A percentile compares a stretch with the other conserved stretches of the same genome.
Evolutionary conservation across 1,284 basidiomycete species (phyloP).

Genomic region (Naganishia albida): DNA sequence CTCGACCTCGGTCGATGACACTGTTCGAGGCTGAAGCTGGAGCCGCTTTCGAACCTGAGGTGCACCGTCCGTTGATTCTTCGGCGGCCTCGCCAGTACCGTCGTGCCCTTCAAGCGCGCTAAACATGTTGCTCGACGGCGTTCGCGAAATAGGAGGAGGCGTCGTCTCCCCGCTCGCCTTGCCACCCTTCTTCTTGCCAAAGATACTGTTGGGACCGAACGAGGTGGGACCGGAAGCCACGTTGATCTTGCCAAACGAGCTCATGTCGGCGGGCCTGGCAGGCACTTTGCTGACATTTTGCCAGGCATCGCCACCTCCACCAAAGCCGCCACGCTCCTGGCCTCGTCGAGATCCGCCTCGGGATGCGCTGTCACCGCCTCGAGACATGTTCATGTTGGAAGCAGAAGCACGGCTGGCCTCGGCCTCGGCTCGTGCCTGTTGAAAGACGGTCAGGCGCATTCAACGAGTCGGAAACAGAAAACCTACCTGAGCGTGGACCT

Average conservation of each 20-base stretch:
- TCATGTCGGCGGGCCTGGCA: constrained; percentile 74
- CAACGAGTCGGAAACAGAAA: constrained; percentile 16
- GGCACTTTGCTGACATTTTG: constrained; percentile 64
- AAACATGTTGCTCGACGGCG: constrained; percentile 86
- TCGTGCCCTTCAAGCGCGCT: constrained; percentile 66
- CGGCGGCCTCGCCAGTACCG: constrained; percentile 45
- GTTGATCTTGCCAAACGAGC: constrained; percentile 81
- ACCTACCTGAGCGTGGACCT: constrained; percentile 81
- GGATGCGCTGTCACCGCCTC: constrained; percentile 60
- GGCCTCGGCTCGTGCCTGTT: constrained; percentile 63
- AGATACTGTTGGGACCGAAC: constrained; percentile 78
- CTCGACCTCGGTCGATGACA: constrained; percentile 51
- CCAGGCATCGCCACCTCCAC: constrained; percentile 72
- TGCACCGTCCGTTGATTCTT: constrained; percentile 53
- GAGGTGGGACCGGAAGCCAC: constrained; percentile 61
- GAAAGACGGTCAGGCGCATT: constrained; percentile 56
- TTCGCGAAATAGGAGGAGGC: constrained; percentile 67
- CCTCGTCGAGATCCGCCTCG: constrained; percentile 85
- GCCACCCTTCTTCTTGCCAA: constrained; percentile 69
- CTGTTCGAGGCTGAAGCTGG: constrained; percentile 64
- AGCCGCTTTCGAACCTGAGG: constrained; percentile 70
- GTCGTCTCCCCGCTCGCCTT: constrained; percentile 56
- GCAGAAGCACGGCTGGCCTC: constrained; percentile 71
- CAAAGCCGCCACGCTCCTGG: constrained; percentile 64
- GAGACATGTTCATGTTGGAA: constrained; percentile 55